These are phyloP conservation scores for Melampsora abietis-canadensis DNA, from an alignment of 1,284 basidiomycete genomes.

Conservation along the genomic window DNA sequence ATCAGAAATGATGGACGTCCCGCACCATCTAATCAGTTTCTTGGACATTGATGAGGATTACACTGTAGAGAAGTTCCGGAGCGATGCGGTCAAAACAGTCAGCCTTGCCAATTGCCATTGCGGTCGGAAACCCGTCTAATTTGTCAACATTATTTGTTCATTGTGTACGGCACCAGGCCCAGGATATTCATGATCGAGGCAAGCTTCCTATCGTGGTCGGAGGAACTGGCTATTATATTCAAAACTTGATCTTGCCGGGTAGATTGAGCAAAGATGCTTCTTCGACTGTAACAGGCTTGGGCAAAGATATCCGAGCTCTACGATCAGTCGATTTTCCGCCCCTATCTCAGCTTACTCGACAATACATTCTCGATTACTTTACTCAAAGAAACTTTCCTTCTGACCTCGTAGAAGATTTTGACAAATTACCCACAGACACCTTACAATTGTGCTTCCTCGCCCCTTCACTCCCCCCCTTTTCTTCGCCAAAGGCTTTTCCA, in stretches of 20 bases:
- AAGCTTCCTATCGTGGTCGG: conserved; percentile 85
- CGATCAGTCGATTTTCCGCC: conserved; percentile 19
- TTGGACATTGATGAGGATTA: conserved; percentile 81
- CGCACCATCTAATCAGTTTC: conserved; percentile 84
- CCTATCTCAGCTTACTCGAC: neutral
- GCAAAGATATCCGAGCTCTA: conserved; percentile 27
- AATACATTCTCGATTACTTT: conserved; percentile 16
- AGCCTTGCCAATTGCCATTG: conserved; percentile 20
- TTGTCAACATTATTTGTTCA: neutral
- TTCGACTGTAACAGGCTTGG: neutral
- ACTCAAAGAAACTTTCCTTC: conserved; percentile 36
- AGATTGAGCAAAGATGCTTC: conserved; percentile 49
- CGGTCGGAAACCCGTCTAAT: neutral
- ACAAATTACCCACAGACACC: conserved; percentile 4
- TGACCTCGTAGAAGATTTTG: conserved; percentile 17
- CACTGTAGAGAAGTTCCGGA: conserved; percentile 56
- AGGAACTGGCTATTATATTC: conserved; percentile 95
- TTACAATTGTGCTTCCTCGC: conserved; percentile 23
- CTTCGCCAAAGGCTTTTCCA: conserved; percentile 34
- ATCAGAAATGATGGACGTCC: conserved; percentile 72
- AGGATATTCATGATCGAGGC: conserved; percentile 62
- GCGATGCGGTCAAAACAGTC: conserved; percentile 50
- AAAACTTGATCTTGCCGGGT: conserved; percentile 66
- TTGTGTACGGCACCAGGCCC: conserved; percentile 59
- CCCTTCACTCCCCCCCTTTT: conserved; percentile 30